Percentiles rank a stretch among this genome's conserved stretches.
These are phyloP conservation scores for Globisporangium lucens DNA, from an alignment of 352 stramenopile species.

Conservation along the genomic window DNA sequence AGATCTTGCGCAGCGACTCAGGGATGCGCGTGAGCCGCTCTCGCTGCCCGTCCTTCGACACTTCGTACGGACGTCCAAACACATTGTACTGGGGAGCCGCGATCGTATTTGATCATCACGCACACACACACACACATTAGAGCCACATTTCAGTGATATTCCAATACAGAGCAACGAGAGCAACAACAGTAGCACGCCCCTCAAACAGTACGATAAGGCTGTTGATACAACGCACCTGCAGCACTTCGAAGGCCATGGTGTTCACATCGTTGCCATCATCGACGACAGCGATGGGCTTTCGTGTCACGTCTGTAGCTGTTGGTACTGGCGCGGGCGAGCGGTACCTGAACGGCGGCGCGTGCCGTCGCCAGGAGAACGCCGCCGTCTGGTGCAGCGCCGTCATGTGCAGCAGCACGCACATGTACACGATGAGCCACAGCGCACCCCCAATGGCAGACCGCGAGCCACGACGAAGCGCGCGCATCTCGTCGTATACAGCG, in stretches of 20 bases:
- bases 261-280: not conserved
- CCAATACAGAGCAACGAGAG: not conserved
- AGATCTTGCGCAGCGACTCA: slow-evolving; percentile 40
- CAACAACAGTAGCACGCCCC: not conserved
- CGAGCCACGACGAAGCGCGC: not conserved
- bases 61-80: slow-evolving; percentile 64
- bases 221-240: slow-evolving; percentile 32
- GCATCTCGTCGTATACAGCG: not conserved
- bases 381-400: not conserved
- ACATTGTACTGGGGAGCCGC: slow-evolving; percentile 67
- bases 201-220: not conserved
- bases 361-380: slow-evolving; percentile 7
- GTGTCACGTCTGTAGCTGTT: not conserved
- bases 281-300: not conserved
- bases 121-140: no score
- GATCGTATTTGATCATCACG: not conserved
- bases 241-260: slow-evolving; percentile 52
- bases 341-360: not conserved
- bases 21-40: slow-evolving; percentile 66
- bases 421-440: not conserved
- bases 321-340: not conserved
- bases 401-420: not conserved
- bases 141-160: no score
- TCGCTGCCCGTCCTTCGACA: slow-evolving; percentile 67
- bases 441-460: not conserved